phyloP scores from a whole-genome alignment of 306 rosid species.

The Cajanus cajan region DNA sequence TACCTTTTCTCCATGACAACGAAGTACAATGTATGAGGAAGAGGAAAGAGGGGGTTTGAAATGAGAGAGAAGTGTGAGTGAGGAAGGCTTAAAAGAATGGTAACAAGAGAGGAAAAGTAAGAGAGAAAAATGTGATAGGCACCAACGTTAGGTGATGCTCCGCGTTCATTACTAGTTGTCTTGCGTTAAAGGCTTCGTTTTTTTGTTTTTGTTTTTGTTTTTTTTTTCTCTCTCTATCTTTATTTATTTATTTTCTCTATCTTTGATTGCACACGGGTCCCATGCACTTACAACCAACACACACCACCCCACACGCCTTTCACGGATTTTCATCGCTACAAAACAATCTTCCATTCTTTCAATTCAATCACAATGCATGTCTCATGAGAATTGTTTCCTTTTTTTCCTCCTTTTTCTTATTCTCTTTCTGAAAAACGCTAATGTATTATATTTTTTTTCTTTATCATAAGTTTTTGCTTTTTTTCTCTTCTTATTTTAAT shows the following conservation, averaged over 20 bases:
- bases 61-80: constrained; percentile 24
- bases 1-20: neutral
- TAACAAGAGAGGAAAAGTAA: neutral
- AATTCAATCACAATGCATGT: neutral
- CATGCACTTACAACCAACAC: neutral
- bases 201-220: too few species aligned
- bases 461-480: too few species aligned
- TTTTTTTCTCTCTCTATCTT: neutral
- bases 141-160: constrained; percentile 45
- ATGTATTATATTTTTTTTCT: neutral
- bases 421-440: neutral
- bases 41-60: constrained; percentile 25
- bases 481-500: too few species aligned
- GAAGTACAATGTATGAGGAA: neutral
- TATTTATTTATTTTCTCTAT: constrained; percentile 10
- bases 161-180: constrained; percentile 82
- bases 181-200: too few species aligned
- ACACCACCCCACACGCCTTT: neutral
- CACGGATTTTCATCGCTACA: constrained; percentile 38
- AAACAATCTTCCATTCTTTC: neutral
- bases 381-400: neutral
- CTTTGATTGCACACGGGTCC: neutral
- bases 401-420: neutral
- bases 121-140: neutral
- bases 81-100: constrained; percentile 26